Evolutionary conservation across 2,329 filamentous ascomycete genomes (phyloP), one percentile per base, ranked within the genome.

Genomic region (Dothiorella sarmentorum): DNA sequence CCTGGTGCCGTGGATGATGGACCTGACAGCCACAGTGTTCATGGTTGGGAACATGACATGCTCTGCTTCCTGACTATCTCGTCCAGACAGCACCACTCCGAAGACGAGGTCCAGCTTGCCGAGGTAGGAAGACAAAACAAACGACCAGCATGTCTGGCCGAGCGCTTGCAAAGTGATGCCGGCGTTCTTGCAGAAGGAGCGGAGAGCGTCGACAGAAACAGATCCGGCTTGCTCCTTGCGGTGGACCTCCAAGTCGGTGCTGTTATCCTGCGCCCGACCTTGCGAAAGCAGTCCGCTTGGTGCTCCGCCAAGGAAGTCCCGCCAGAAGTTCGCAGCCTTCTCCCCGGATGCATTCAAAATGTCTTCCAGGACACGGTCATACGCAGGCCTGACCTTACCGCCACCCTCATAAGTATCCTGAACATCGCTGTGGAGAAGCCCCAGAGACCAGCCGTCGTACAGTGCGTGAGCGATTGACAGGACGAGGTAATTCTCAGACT

Each of bases 381-480:
- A 82, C 0, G 76, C 69, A 9, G 79, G 76, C 4, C 85, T 78
- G 1, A 70, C 35, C 2, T 65, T 63, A 10, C 75, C 69, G 0
- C 69, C 62, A 4, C 76, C 76, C 4, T 75, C 47, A 62, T 95
- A 96, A 1, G 86, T 84, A n/a, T 72, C 76, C 15, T 79, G 72
- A 0, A 96, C 80, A 66, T 94, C 85, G 42, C 81, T 76, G 65
- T 94, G 90, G 1, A 97, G 72, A 15, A 95, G 75, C 3, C 79
- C 78, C 11, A 97, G 80, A 2, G 91, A 96, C 83, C 87, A 91
- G 0, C 92, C 92, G 68, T 97, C 92, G 64, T 97, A 97, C 18
- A 96, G 78, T 1, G 91, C 90, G 72, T 97, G 92, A 0, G 91
- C 82, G 37, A 96, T 85, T 0, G 90, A 92, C 1, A 97, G 69